A percentile compares a stretch with the other conserved stretches of the same genome.
These are phyloP conservation scores for Boechera divaricarpa DNA, from an alignment of 345 rosid species.

Conservation along the genomic window DNA sequence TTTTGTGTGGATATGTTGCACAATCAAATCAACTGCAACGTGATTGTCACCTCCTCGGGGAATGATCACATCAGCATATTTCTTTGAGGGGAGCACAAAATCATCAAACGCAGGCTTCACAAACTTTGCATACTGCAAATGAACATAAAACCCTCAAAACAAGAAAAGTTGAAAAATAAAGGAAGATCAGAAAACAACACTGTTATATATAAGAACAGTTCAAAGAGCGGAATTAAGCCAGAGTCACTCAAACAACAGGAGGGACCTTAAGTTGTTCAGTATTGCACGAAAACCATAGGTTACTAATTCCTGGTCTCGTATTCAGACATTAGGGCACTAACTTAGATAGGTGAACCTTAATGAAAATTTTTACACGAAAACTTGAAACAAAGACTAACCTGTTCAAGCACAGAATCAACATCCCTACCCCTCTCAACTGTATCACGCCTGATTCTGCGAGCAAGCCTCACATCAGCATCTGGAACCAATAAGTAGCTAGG, in stretches of 20 bases:
- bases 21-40: conserved; percentile 95
- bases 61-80: conserved; percentile 92
- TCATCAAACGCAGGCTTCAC: conserved; percentile 99
- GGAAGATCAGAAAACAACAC: conserved; percentile 14
- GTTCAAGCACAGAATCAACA: conserved; percentile 94
- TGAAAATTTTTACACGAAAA: background rate
- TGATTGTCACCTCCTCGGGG: conserved; percentile 98
- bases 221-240: background rate
- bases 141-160: conserved; percentile 31
- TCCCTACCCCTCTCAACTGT: conserved; percentile 98
- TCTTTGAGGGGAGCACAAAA: conserved; percentile 93
- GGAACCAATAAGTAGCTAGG: conserved; percentile 46
- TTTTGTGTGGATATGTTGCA: conserved; percentile 91
- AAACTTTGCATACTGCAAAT: conserved; percentile 90
- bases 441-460: conserved; percentile 98
- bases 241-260: background rate
- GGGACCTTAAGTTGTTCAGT: conserved; percentile 4
- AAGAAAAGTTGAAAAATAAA: conserved; percentile 3
- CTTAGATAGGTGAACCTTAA: conserved; percentile 4
- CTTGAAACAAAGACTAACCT: conserved; percentile 55
- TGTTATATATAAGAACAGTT: background rate
- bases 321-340: conserved; percentile 14
- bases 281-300: background rate
- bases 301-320: background rate
- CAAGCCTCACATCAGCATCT: conserved; percentile 99